Conservation (phyloP, 306 rosid species). For the Clitoria ternatea region DNA sequence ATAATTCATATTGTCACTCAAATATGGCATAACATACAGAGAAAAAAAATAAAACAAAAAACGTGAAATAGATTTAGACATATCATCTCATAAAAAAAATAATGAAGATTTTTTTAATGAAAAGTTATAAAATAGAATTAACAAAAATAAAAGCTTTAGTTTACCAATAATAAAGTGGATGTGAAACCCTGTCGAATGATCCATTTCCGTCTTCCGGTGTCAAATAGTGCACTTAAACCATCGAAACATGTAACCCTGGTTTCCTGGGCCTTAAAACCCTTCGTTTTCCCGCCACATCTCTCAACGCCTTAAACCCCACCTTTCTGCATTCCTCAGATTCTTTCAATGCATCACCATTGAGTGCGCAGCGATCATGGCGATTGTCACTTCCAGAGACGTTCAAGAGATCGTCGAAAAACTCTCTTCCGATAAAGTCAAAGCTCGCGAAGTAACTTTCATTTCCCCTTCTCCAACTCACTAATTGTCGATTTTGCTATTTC, state of each 20-base stretch:
- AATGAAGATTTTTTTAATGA: no score
- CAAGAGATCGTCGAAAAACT: constrained; percentile 72
- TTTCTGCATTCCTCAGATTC: background rate
- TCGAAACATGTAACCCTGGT: background rate
- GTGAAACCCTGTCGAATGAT: background rate
- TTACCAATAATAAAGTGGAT: no score
- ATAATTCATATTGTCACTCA: no score
- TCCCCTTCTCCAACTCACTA: constrained; percentile 10
- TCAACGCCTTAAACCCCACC: constrained; percentile 31
- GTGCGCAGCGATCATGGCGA: constrained; percentile 35
- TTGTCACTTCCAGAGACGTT: constrained; percentile 63
- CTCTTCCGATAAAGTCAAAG: constrained; percentile 77
- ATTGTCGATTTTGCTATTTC: background rate
- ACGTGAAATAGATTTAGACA: no score
- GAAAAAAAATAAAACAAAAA: no score
- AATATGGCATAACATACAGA: no score
- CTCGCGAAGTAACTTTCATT: constrained; percentile 64
- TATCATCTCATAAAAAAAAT: no score
- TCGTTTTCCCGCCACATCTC: constrained; percentile 41
- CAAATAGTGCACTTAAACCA: background rate
- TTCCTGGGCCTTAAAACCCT: constrained; percentile 17
- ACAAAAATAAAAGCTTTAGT: no score
- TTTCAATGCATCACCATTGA: background rate
- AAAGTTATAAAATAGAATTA: no score
- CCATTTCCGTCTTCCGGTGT: background rate